phyloP scores from a whole-genome alignment of 192 early-diverging fungal genomes.

The Funneliformis geosporum region DNA sequence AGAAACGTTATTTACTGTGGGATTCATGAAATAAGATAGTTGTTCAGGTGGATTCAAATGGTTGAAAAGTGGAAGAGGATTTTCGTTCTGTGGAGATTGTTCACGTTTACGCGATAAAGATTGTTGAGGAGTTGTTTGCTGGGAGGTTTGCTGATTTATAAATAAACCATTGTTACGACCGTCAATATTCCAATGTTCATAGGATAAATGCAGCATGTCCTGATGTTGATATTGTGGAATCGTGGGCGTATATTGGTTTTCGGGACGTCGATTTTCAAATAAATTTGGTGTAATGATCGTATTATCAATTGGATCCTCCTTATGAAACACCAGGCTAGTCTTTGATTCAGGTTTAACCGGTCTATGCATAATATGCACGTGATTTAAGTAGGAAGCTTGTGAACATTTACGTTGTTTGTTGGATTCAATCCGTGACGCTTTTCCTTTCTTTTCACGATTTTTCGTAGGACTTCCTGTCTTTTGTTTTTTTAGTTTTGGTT shows the following conservation, averaged over 20 bases:
- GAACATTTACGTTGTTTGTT: background rate
- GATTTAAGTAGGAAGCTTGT: background rate
- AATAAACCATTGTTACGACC: background rate
- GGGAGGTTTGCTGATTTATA: no score
- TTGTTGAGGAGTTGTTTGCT: background rate
- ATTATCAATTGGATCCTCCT: background rate
- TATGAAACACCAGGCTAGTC: background rate
- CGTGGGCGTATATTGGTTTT: background rate
- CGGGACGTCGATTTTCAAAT: background rate
- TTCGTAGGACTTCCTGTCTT: background rate
- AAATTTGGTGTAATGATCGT: background rate
- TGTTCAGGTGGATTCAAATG: background rate
- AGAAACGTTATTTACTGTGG: background rate
- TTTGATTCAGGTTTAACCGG: background rate
- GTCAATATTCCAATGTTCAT: background rate
- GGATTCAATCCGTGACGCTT: background rate
- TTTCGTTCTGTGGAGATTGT: background rate
- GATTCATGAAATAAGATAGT: background rate
- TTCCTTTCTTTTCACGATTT: background rate
- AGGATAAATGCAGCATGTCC: background rate
- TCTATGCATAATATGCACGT: background rate
- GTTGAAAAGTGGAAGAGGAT: background rate
- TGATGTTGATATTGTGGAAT: background rate
- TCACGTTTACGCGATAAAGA: background rate
- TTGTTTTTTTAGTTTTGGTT: background rate